Evolutionary conservation across 1,139 yeast genomes (phyloP).

Genomic region (Chernovozyma sophiae-reginae): DNA sequence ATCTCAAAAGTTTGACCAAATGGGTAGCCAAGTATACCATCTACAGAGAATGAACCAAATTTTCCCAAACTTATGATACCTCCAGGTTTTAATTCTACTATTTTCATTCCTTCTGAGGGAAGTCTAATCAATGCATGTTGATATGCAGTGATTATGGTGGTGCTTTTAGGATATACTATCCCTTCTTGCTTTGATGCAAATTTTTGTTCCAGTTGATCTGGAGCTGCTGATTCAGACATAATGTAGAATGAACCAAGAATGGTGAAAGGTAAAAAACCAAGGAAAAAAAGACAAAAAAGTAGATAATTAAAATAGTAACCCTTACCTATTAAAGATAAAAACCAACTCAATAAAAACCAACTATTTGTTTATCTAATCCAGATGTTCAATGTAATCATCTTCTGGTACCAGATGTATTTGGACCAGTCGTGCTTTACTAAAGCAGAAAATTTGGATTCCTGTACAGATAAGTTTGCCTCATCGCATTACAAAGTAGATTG

Average conservation of each 20-base stretch:
- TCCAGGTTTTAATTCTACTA: conserved; percentile 59
- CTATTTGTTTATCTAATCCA: too few relatives aligned
- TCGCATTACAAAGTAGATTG: too few relatives aligned
- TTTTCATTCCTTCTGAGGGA: conserved; percentile 77
- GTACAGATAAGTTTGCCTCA: too few relatives aligned
- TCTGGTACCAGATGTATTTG: too few relatives aligned
- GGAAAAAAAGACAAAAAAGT: too few relatives aligned
- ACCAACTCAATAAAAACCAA: too few relatives aligned
- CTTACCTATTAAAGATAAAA: too few relatives aligned
- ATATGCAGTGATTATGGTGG: conserved; percentile 33
- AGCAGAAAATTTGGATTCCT: conserved; percentile 9
- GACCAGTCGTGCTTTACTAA: conserved; percentile 7
- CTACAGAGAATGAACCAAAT: conserved; percentile 79
- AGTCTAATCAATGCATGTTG: conserved; percentile 66
- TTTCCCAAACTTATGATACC: conserved; percentile 75
- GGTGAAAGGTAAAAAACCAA: too few relatives aligned
- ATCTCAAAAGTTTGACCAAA: conserved; percentile 91
- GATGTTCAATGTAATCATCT: too few relatives aligned
- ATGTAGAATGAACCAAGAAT: too few relatives aligned
- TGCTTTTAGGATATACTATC: conserved; percentile 11
- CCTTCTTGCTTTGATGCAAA: not conserved
- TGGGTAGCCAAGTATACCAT: conserved; percentile 73
- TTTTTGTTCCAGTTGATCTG: not conserved
- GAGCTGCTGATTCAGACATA: not conserved
- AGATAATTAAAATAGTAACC: too few relatives aligned